phyloP scores from a whole-genome alignment of 345 rosid genomes.

The Citrus australasica region DNA sequence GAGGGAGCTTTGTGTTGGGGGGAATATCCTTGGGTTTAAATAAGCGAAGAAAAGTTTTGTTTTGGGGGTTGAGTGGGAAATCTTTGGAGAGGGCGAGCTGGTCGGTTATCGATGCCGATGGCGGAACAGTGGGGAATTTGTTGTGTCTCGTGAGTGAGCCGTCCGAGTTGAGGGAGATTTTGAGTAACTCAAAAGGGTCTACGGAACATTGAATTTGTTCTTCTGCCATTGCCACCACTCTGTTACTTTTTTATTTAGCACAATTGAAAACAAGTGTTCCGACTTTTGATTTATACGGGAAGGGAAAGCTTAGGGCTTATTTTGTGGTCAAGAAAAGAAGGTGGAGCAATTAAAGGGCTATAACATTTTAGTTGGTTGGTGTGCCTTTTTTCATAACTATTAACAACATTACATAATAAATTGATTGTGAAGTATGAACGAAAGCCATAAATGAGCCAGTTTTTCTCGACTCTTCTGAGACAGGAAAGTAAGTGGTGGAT shows the following conservation, averaged over 20 bases:
- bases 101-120: constrained; percentile 23
- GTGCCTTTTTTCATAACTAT: no score
- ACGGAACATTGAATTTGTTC: background rate
- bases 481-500: background rate
- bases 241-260: background rate
- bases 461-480: no score
- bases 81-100: constrained; percentile 47
- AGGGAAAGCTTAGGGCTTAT: background rate
- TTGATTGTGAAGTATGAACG: background rate
- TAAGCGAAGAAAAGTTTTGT: constrained; percentile 55
- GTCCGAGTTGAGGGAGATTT: constrained; percentile 52
- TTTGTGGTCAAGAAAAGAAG: background rate
- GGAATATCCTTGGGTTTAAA: constrained; percentile 45
- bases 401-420: no score
- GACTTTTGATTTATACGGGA: background rate
- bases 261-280: background rate
- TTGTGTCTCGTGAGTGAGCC: constrained; percentile 59
- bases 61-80: constrained; percentile 45
- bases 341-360: no score
- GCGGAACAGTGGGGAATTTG: constrained; percentile 36
- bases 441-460: background rate
- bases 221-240: background rate
- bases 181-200: constrained; percentile 58
- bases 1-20: constrained; percentile 48
- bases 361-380: background rate